Base-by-base conservation (phyloP, 2,329 filamentous ascomycete species). In the Paraphaeosphaeria minitans region DNA sequence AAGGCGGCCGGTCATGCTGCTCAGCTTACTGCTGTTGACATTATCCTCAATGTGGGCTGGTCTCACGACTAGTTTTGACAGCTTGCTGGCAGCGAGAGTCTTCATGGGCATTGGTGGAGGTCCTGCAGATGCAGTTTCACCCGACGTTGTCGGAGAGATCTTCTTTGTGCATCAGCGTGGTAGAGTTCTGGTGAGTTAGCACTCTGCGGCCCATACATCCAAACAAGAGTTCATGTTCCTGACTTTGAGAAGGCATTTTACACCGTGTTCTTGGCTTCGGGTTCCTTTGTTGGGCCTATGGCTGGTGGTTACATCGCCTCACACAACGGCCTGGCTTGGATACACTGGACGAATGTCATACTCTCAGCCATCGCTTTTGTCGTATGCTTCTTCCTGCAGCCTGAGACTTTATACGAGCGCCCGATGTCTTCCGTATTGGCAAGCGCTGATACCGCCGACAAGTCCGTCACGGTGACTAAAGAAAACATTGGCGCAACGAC, bases 121-220 rank as follows among this genome's bases (percentile, higher is more conserved):
- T 1, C 70, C 76, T 4, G 73, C 75, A 8, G 77, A 80, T 62
- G 76, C 75, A 16, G 68, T 80, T 16, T 72, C 77, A 9, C 77
- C 78, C 7, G 75, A 76, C 62, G 71, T 78, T 10, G 70, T 79
- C 10, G 78, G 77, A 1, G 77, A 79, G 53, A 69, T 78, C 2
- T 79, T 79, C 63, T 80, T 79, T 55, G 71, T 79, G 24, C 78
- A 79, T 52, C 70, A 79, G 57, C 71, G 75, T 16, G 78, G 78
- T 41, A 69, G 78, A 46, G 77, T 75, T 3, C 75, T 80, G 71
- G 75, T 76, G 52, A 65, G 62, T 53, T 8, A 4, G 39, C 35
- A 37, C 5, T 37, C 35, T 14, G 13, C 13, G 35, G 35, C 13
- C 24, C 24, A 27, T 27, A 27, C 24, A 4, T 27, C 24, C 24